Base-by-base conservation (phyloP, 768 basidiomycete genomes). In the Pulveroboletus frians region DNA sequence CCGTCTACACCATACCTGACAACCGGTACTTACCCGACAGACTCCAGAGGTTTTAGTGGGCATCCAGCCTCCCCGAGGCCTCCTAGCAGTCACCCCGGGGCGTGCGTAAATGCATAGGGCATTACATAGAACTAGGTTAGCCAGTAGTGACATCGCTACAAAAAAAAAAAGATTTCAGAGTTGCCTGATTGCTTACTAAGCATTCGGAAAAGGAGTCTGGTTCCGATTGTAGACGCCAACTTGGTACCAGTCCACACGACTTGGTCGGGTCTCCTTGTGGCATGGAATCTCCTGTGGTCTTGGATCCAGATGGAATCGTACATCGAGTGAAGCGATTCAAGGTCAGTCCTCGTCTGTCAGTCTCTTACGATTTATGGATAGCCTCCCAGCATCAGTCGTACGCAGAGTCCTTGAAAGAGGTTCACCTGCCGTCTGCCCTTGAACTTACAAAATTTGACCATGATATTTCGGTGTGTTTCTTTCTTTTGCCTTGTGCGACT, bases 391-490 rank as follows among this genome's bases (percentile, higher is more conserved):
- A 88, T 63, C 82, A 87, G 71, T 89, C 88, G 0, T 84, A 90
- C 58, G 75, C 80, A 49, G 71, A 79, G 58, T 72, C 75, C 1
- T 62, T 91, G 31, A 86, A 84, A 63, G 73, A 78, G 4, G 84
- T 90, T 2, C 88, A 90, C 61, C 67, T 86, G 0, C 84, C 85
- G 3, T 84, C 86, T 13, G 75, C 81, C 2, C 75, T 87, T 52
- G 69, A 72, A 41, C 75, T 78, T 56, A 63, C 69, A 14, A 75
- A 75, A 44, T 74, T 83, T 39, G 83, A 85, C 54, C 68, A 78
- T 48, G 84, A 86, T 34, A 74, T 88, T 45, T 71, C 70, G 21
- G 86, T 73, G 48, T 35, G 65, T 59, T 9, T 11, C 11, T 36
- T 26, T 4, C 20, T 27, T 4, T 23, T 17, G 10, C 17, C 31